Evolutionary conservation across 441 rosid genomes (phyloP), one percentile per base, ranked within the genome.

Genomic region (Hura crepitans): DNA sequence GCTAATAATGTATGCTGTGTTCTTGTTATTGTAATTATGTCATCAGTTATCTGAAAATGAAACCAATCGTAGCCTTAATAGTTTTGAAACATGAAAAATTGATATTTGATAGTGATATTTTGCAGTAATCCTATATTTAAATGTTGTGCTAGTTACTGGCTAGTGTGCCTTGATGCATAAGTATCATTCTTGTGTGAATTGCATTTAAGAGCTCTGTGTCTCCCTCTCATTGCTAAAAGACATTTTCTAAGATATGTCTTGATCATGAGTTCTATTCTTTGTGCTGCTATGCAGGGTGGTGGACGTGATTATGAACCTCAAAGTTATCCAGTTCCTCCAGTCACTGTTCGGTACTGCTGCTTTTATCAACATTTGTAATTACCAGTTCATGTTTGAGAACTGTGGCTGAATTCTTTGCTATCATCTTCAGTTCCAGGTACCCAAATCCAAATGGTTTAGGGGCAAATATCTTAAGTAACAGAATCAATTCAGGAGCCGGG

Each of bases 241-340:
- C 37, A 17, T 1, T 47, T 27, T 54, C 55, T 20, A 9, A 35
- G 13, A 11, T 53, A 27, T 20, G n/a, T 43, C 55, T 39, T 71
- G 37, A 39, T 18, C 0, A 25, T 68, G 62, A 31, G 39, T 61
- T 65, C 67, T 63, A 25, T 47, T 65, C 60, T 62, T 68, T 54
- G 30, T 65, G 58, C 65, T 73, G 69, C 71, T 73, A 30, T 84
- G 77, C 74, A 83, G 87, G 87, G 70, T 72, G 85, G 80, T 45
- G 71, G 75, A 73, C 81, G 35, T 66, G 84, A 83, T 62, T 66
- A 78, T 67, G 91, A 85, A 70, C 73, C 71, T 55, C 81, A 35
- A 62, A 80, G 56, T 71, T 81, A 81, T 76, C 82, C 77, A 31
- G 70, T 63, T 58, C 84, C 76, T 55, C 82, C 84, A 65, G 65